Percentiles rank a stretch among this genome's conserved stretches.
These are phyloP conservation scores for Colletotrichum sidae DNA, from an alignment of 2,329 filamentous ascomycete species.

Conservation along the genomic window DNA sequence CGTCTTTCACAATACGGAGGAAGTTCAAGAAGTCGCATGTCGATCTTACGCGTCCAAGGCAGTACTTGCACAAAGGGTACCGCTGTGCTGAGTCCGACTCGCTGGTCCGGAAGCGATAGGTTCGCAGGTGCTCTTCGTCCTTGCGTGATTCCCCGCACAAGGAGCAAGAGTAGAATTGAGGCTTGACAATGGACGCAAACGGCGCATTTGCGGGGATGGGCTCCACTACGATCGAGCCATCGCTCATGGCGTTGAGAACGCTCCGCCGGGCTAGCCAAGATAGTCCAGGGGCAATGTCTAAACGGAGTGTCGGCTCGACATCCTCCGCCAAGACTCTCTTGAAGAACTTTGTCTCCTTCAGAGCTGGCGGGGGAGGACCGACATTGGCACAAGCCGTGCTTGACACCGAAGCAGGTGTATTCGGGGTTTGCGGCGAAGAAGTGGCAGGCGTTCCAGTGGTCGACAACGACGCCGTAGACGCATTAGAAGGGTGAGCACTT, in stretches of 20 bases:
- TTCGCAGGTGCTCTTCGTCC: conserved; percentile 77
- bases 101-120: conserved; percentile 88
- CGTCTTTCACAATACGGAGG: conserved; percentile 89
- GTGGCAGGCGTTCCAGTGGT: conserved; percentile 59
- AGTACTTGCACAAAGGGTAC: conserved; percentile 92
- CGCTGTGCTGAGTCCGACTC: conserved; percentile 88
- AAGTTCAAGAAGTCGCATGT: conserved; percentile 96
- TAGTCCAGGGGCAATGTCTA: conserved; percentile 89
- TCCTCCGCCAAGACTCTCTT: conserved; percentile 91
- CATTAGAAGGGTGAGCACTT: conserved; percentile 64
- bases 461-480: conserved; percentile 69
- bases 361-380: conserved; percentile 60
- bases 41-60: conserved; percentile 83
- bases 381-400: conserved; percentile 56
- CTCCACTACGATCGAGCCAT: conserved; percentile 90
- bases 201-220: conserved; percentile 76
- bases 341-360: conserved; percentile 95
- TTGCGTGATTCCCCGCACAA: conserved; percentile 88
- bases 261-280: conserved; percentile 93
- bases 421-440: conserved; percentile 69
- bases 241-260: conserved; percentile 84
- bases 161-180: conserved; percentile 77
- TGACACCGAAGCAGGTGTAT: conserved; percentile 64
- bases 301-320: conserved; percentile 90
- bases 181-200: conserved; percentile 61